phyloP scores from a whole-genome alignment of 345 rosid genomes.

The Eucalyptus regnans region DNA sequence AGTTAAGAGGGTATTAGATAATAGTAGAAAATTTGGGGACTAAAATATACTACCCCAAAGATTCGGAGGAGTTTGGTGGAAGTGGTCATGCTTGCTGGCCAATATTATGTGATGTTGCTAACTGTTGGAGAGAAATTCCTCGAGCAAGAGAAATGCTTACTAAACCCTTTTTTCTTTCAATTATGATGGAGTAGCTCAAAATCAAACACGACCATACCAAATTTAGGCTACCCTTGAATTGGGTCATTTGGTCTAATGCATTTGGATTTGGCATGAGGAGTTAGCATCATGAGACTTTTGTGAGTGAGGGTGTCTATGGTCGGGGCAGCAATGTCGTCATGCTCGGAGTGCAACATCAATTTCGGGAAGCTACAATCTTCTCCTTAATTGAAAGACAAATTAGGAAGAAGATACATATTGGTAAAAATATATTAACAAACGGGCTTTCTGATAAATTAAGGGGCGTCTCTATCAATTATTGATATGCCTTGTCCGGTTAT shows the following conservation, averaged over 20 bases:
- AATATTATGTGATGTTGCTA: neutral
- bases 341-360: neutral
- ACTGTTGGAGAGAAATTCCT: neutral
- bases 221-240: neutral
- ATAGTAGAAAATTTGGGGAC: neutral
- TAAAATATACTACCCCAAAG: neutral
- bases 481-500: neutral
- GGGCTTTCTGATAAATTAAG: neutral
- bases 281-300: neutral
- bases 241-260: neutral
- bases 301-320: neutral
- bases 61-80: neutral
- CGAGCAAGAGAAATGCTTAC: neutral
- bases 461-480: no score
- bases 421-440: neutral
- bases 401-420: neutral
- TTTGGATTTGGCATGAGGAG: neutral
- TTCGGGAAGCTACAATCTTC: no score
- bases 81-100: neutral
- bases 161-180: neutral
- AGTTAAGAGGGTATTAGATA: no score
- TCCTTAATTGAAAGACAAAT: neutral
- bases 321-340: accelerated
- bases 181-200: accelerated
- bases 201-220: neutral